Percentiles rank a stretch among this genome's conserved stretches.
Conservation (phyloP, 345 rosid genomes). For the Abelmoschus esculentus region DNA sequence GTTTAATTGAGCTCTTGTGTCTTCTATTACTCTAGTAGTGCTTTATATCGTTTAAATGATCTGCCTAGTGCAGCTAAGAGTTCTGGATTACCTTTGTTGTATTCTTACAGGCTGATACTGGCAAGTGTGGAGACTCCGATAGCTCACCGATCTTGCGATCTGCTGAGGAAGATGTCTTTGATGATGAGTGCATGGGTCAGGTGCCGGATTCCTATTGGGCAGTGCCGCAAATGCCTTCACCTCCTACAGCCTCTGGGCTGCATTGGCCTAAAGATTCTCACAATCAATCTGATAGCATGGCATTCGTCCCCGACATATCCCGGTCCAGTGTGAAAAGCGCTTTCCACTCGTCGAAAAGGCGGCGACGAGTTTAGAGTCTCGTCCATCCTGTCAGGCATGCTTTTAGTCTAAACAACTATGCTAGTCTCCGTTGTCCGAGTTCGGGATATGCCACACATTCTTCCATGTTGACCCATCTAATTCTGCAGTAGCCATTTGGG, state of each 20-base stretch:
- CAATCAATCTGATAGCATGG: conserved; percentile 18
- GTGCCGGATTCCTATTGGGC: conserved; percentile 57
- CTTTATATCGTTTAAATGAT: not conserved
- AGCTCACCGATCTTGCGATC: conserved; percentile 55
- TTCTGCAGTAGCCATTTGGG: not conserved
- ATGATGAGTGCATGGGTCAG: conserved; percentile 47
- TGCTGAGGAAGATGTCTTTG: conserved; percentile 46
- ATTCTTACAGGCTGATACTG: conserved; percentile 53
- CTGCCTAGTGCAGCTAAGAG: not conserved
- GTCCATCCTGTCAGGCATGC: conserved; percentile 7
- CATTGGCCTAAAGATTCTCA: conserved; percentile 54
- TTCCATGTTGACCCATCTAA: not conserved
- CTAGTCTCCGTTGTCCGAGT: not conserved
- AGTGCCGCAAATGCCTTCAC: conserved; percentile 81
- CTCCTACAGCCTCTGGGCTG: conserved; percentile 89
- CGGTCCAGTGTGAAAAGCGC: conserved; percentile 26
- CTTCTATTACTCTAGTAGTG: not conserved
- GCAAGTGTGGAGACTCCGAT: conserved; percentile 68
- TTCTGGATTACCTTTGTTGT: not conserved
- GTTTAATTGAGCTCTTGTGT: not conserved
- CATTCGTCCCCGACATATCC: conserved; percentile 66
- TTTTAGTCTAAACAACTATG: not conserved
- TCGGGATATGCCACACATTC: too few relatives aligned
- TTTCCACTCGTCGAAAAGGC: conserved; percentile 20
- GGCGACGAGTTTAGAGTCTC: conserved; percentile 18